phyloP scores from a whole-genome alignment of 2,329 filamentous ascomycete species.

The Botrytis fabae region DNA sequence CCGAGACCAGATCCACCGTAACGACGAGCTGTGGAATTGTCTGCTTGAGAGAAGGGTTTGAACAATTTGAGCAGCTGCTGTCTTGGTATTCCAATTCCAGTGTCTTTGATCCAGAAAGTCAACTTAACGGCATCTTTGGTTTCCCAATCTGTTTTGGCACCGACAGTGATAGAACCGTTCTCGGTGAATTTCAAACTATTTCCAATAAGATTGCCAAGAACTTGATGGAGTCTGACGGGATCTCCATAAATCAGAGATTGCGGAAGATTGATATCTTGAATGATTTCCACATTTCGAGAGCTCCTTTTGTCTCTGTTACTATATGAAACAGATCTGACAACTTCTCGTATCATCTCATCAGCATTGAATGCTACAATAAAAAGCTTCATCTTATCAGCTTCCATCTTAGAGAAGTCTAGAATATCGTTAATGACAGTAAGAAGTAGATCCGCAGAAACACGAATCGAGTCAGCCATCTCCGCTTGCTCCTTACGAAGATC shows the following conservation, averaged over 20 bases:
- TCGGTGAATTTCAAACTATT: conserved; percentile 96
- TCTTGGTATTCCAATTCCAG: conserved; percentile 84
- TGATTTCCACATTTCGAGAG: conserved; percentile 61
- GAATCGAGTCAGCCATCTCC: conserved; percentile 85
- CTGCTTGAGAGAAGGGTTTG: conserved; percentile 89
- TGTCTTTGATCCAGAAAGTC: conserved; percentile 85
- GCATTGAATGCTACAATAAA: conserved; percentile 70
- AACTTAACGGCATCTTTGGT: conserved; percentile 69
- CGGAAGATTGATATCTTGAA: conserved; percentile 71
- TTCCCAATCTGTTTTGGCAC: conserved; percentile 71
- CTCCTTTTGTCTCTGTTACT: conserved; percentile 64
- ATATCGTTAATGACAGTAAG: conserved; percentile 96
- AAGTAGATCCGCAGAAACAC: conserved; percentile 80
- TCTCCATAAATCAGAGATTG: conserved; percentile 67
- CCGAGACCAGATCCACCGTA: conserved; percentile 91
- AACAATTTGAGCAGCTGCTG: conserved; percentile 84
- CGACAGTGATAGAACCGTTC: conserved; percentile 80
- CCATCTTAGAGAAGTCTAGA: conserved; percentile 91
- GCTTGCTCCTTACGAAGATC: conserved; percentile 72
- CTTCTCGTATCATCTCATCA: conserved; percentile 64
- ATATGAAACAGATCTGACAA: conserved; percentile 65
- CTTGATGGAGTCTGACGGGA: conserved; percentile 66
- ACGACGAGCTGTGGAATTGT: conserved; percentile 84
- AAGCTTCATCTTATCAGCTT: conserved; percentile 82
- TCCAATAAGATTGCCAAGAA: conserved; percentile 79